A percentile compares a stretch with the other conserved stretches of the same genome.
phyloP scores from a whole-genome alignment of 2,329 filamentous ascomycete genomes.

The Exophiala viscosa region DNA sequence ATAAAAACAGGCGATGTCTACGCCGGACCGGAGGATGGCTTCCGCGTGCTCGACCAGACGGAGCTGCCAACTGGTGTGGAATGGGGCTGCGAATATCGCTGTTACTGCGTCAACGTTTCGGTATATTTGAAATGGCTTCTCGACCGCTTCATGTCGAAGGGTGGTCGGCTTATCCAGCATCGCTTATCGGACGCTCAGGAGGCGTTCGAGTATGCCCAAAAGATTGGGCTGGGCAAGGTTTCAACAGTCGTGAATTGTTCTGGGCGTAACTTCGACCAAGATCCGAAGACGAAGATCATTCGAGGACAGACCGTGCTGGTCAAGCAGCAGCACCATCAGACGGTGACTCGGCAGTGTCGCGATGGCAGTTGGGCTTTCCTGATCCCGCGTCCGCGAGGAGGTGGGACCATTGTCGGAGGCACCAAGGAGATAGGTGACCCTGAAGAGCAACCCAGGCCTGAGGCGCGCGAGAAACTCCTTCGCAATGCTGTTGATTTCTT shows the following conservation, averaged over 20 bases:
- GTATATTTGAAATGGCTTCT: conserved; percentile 43
- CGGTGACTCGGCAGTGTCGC: conserved; percentile 58
- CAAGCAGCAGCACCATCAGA: conserved; percentile 42
- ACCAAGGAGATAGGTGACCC: conserved; percentile 61
- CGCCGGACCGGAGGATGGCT: conserved; percentile 35
- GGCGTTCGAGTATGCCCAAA: conserved; percentile 36
- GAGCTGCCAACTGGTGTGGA: conserved; percentile 34
- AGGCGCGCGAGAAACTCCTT: conserved; percentile 49
- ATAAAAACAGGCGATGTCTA: conserved; percentile 28
- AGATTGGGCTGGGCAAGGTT: conserved; percentile 22
- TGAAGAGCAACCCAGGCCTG: conserved; percentile 47
- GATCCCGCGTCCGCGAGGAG: conserved; percentile 59
- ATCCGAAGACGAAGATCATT: conserved; percentile 43
- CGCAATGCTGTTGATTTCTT: conserved; percentile 39
- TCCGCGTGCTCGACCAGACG: conserved; percentile 30
- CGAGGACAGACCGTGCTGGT: conserved; percentile 49
- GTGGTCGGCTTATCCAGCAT: conserved; percentile 32
- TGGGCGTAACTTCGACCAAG: conserved; percentile 40
- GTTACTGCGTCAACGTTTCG: conserved; percentile 43
- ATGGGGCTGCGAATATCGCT: conserved; percentile 42
- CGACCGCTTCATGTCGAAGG: conserved; percentile 38
- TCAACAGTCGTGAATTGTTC: conserved; percentile 45
- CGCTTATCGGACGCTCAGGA: conserved; percentile 32
- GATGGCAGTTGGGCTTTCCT: conserved; percentile 63
- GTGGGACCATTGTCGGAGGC: conserved; percentile 63